Evolutionary conservation across 2,329 filamentous ascomycete species (phyloP), one percentile per base, ranked within the genome.

Genomic region (Fusarium redolens): DNA sequence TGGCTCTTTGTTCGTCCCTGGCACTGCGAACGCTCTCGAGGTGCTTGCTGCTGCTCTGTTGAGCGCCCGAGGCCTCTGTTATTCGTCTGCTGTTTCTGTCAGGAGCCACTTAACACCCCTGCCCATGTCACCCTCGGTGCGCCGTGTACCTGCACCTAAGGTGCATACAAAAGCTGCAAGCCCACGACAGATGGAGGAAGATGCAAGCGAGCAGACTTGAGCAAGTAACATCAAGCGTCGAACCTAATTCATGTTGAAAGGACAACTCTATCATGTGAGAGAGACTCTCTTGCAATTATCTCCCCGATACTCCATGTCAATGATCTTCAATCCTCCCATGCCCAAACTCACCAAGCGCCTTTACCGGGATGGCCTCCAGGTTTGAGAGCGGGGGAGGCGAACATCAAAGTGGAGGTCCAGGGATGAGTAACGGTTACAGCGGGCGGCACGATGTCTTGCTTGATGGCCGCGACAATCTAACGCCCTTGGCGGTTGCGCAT

Each of bases 391-490:
- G 75, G 75, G 75, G 75, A 71, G 71, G 75, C 66, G 71, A 77
- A 76, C 44, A 63, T 54, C 61, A 69, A 74, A 75, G 65, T 70
- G 71, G 74, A 75, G 71, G 66, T 56, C 41, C 28, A 54, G 50
- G 50, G 50, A 54, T 70, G 55, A 71, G 55, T 50, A 75, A 75
- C 73, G 74, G 75, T 75, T 73, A 66, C 68, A 69, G 71, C 54
- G 68, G 69, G 72, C 73, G 72, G 62, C 73, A 74, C 59, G 66
- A 77, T 77, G 75, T 76, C 71, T 75, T 76, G 75, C 75, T 75
- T 74, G 48, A 56, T 55, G 47, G 50, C 33, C 57, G 48, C 45
- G 66, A 68, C 74, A 62, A 63, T 64, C 64, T 62, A 76, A 66
- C 58, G 65, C 55, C 63, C 56, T 68, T 62, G 59, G 65, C 66